Evolutionary conservation across 2,329 filamentous ascomycete species (phyloP).

Genomic region (Hyphodiscus sp.): DNA sequence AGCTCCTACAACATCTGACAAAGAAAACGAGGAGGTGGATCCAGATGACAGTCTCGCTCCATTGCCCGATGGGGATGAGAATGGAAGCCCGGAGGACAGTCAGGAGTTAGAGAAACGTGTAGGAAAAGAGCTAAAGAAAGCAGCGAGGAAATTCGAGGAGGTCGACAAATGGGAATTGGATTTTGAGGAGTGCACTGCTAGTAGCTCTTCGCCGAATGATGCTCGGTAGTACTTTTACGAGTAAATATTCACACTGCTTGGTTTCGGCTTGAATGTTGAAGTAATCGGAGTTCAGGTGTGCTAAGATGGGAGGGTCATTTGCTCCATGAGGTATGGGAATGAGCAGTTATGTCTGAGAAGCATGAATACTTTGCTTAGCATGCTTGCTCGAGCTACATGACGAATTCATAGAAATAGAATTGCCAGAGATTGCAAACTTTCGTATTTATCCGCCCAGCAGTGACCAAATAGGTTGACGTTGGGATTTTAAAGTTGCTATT

Average conservation of each 20-base stretch:
- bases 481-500: background rate
- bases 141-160: conserved; percentile 58
- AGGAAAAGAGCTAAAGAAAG: conserved; percentile 45
- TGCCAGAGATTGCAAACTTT: background rate
- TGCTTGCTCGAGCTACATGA: no score
- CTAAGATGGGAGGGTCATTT: background rate
- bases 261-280: background rate
- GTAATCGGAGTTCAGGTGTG: background rate
- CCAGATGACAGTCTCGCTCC: conserved; percentile 38
- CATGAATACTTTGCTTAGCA: background rate
- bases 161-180: conserved; percentile 64
- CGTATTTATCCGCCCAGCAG: background rate
- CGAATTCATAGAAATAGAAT: background rate
- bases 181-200: conserved; percentile 56
- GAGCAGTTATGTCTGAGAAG: background rate
- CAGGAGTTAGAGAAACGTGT: conserved; percentile 34
- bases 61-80: conserved; percentile 33
- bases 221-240: conserved; percentile 35
- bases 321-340: background rate
- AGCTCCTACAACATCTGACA: conserved; percentile 38
- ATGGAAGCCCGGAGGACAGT: conserved; percentile 30
- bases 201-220: conserved; percentile 43
- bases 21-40: conserved; percentile 46
- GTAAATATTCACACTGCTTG: background rate
- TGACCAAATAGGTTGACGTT: background rate